Conservation (phyloP, 2,329 filamentous ascomycete genomes). For the Colletotrichum ledebouriae region DNA sequence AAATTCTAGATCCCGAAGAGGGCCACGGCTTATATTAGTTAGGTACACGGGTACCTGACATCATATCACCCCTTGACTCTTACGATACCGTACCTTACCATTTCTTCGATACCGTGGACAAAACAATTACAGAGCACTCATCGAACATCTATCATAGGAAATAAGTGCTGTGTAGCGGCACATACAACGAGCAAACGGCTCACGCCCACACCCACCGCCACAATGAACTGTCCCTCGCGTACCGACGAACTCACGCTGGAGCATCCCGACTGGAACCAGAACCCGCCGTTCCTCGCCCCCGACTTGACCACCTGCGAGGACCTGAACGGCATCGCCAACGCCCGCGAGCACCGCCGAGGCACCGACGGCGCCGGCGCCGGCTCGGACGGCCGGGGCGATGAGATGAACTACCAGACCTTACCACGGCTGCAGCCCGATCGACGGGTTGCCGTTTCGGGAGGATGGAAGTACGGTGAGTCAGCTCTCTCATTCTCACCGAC, state of each 20-base stretch:
- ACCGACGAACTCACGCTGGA: constrained; percentile 63
- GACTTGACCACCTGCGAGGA: constrained; percentile 67
- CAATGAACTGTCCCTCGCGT: constrained; percentile 69
- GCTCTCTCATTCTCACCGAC: neutral
- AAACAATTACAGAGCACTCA: too few relatives aligned
- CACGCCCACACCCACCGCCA: constrained; percentile 18
- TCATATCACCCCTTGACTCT: constrained; percentile 22
- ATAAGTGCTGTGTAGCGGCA: neutral
- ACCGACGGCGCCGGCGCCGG: constrained; percentile 50
- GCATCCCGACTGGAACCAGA: constrained; percentile 68
- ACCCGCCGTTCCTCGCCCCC: constrained; percentile 61
- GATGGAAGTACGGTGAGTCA: constrained; percentile 37
- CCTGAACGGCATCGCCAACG: constrained; percentile 67
- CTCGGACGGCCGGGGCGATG: constrained; percentile 33
- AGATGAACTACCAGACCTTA: constrained; percentile 42
- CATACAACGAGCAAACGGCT: neutral
- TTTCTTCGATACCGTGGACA: neutral
- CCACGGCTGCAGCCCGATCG: constrained; percentile 39
- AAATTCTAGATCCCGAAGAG: constrained; percentile 36
- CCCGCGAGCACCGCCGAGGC: constrained; percentile 58
- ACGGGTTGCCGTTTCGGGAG: constrained; percentile 40
- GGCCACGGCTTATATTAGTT: constrained; percentile 15
- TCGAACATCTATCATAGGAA: too few relatives aligned
- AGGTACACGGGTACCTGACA: constrained; percentile 32
- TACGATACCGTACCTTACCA: neutral